Evolutionary conservation across 73 alveolate species (phyloP).

Genomic region (Paramecium sexaurelia): DNA sequence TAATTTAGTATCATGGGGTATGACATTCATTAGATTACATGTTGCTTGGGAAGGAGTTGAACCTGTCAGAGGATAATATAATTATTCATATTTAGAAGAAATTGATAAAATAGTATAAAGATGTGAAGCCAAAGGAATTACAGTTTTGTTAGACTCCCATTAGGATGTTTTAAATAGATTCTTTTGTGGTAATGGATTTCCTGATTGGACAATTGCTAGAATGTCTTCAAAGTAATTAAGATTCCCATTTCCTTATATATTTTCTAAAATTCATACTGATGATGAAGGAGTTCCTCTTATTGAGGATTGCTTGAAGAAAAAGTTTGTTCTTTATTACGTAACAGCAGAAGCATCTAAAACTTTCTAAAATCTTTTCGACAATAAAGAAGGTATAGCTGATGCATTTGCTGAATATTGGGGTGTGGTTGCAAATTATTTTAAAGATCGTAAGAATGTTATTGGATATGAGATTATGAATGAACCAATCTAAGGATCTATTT

Average conservation of each 20-base stretch:
- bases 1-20: constrained; percentile 84
- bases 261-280: constrained; percentile 64
- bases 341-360: constrained; percentile 80
- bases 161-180: constrained; percentile 87
- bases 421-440: constrained; percentile 80
- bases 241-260: constrained; percentile 60
- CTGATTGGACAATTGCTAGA: constrained; percentile 83
- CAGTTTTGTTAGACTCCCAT: constrained; percentile 90
- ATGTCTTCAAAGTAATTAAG: constrained; percentile 2
- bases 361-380: constrained; percentile 80
- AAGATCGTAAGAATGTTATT: constrained; percentile 73
- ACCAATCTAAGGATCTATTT: constrained; percentile 84
- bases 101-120: constrained; percentile 79
- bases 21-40: constrained; percentile 86
- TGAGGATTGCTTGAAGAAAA: constrained; percentile 82
- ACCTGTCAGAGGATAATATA: constrained; percentile 81
- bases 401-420: constrained; percentile 88
- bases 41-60: constrained; percentile 96
- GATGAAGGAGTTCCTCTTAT: constrained; percentile 71
- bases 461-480: constrained; percentile 95
- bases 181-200: constrained; percentile 96
- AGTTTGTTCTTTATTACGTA: constrained; percentile 74
- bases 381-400: constrained; percentile 83
- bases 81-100: constrained; percentile 84
- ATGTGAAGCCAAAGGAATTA: constrained; percentile 85